Evolutionary conservation across 805 yeast genomes (phyloP).

Genomic region (Candida pseudofarinosa): DNA sequence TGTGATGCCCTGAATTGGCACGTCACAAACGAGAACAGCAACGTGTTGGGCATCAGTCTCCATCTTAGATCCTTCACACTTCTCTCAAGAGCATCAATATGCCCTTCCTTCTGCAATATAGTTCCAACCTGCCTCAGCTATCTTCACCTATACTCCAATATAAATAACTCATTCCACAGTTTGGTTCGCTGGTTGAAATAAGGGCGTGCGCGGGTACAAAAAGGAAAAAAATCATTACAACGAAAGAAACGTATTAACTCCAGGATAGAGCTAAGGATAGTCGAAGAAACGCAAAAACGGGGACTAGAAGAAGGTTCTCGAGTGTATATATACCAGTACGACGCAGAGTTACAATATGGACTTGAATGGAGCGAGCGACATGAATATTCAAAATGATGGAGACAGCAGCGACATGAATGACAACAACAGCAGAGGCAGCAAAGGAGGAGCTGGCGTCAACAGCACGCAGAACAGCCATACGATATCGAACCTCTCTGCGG

Average conservation of each 20-base stretch:
- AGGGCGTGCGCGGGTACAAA: neutral
- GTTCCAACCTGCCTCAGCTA: no score
- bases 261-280: neutral
- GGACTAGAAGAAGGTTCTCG: neutral
- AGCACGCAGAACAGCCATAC: slow-evolving; percentile 16
- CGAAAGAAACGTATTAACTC: neutral
- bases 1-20: slow-evolving; percentile 25
- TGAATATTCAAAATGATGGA: neutral
- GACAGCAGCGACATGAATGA: neutral
- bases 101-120: no score
- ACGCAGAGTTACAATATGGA: neutral
- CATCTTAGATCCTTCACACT: neutral
- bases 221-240: neutral
- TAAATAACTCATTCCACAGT: no score
- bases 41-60: slow-evolving; percentile 18
- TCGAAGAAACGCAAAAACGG: neutral
- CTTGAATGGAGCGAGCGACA: neutral
- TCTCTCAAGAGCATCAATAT: slow-evolving; percentile 1
- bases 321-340: no score
- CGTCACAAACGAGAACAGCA: slow-evolving; percentile 40
- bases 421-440: neutral
- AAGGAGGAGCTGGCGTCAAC: neutral
- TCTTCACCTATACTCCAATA: no score
- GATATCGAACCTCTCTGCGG: slow-evolving; percentile 44
- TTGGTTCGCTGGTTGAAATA: no score